Percentiles rank a stretch among this genome's conserved stretches.
Evolutionary conservation across 2,329 filamentous ascomycete species (phyloP).

Genomic region (Cordyceps fumosorosea): DNA sequence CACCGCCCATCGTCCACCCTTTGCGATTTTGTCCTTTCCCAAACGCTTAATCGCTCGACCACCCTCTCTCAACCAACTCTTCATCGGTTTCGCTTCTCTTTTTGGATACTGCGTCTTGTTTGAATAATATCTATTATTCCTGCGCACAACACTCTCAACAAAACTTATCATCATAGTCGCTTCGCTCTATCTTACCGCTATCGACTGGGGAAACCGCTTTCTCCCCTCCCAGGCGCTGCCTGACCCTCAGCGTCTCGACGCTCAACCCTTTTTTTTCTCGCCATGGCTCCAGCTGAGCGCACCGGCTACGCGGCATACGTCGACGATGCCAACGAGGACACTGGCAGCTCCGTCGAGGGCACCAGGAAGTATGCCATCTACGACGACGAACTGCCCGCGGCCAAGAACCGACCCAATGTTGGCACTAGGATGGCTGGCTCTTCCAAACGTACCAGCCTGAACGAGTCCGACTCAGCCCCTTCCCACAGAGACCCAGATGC

Average conservation of each 20-base stretch:
- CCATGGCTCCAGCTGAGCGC: constrained; percentile 36
- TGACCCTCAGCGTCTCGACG: constrained; percentile 10
- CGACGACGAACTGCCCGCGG: constrained; percentile 30
- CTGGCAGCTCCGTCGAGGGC: constrained; percentile 34
- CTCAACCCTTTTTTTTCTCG: not conserved
- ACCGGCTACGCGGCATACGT: constrained; percentile 35
- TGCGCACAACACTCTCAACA: not conserved
- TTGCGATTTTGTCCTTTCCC: constrained; percentile 9
- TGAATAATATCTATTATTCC: not conserved
- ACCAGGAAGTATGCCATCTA: constrained; percentile 42
- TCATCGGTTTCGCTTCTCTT: not conserved
- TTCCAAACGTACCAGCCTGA: constrained; percentile 26
- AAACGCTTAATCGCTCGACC: constrained; percentile 3
- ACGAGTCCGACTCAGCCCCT: constrained; percentile 39
- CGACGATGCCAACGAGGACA: constrained; percentile 48
- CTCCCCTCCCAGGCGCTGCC: constrained; percentile 9
- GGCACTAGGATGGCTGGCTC: constrained; percentile 40
- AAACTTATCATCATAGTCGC: not conserved
- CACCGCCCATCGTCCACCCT: constrained; percentile 12
- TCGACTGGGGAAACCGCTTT: constrained; percentile 2
- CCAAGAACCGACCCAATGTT: constrained; percentile 46
- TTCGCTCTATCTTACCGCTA: not conserved
- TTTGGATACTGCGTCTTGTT: not conserved
- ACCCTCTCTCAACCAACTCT: not conserved
- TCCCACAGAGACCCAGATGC: constrained; percentile 23